Base-by-base conservation (phyloP, 345 rosid genomes). In the Psidium friedrichsthalianum region DNA sequence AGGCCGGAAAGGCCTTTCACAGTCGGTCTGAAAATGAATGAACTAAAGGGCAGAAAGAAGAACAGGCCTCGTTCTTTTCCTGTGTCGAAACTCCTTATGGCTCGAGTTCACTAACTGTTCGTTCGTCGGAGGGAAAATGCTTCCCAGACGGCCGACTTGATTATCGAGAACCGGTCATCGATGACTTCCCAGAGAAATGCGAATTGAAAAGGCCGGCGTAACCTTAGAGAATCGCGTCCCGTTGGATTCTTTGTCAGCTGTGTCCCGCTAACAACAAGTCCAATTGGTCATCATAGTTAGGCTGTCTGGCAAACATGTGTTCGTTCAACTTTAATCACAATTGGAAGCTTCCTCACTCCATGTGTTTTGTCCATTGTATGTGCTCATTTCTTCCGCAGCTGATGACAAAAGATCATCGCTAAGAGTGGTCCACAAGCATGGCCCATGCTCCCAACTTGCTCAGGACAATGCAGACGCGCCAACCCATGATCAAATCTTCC, bases 381-480 rank as follows among this genome's bases (percentile, higher is more conserved):
- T 27, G 11, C 44, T 74, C 25, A 16, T 54, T 22, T 44, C 21
- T 74, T 82, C 42, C 11, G 56, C 92, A 89, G 94, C 82, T n/a
- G 74, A 86, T 15, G 89, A 85, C 16, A 83, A 88, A 25, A 89
- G 88, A 78, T 89, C 98, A 29, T 89, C 94, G 8, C 90, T 96
- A 84, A 88, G 69, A 54, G 94, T 96, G 82, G 88, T 90, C 64
- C 95, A 96, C 90, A 92, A 89, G 85, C 91, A 94, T 54, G 99
- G 99, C 3, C 91, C 99, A 82, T 96, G 99, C 88, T 85, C 90
- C 20, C 47, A 83, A 14, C 88, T 87, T 56, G 64, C 61, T 58
- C 86, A 51, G 42, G 82, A 54, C 25, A 85, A 56, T 36, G 25
- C 86, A 40, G 88, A 82, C 40, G 57, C 74, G 57, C 92, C 92